These are phyloP conservation scores for Fusarium equiseti DNA, from an alignment of 2,329 filamentous ascomycete genomes.

Conservation along the genomic window DNA sequence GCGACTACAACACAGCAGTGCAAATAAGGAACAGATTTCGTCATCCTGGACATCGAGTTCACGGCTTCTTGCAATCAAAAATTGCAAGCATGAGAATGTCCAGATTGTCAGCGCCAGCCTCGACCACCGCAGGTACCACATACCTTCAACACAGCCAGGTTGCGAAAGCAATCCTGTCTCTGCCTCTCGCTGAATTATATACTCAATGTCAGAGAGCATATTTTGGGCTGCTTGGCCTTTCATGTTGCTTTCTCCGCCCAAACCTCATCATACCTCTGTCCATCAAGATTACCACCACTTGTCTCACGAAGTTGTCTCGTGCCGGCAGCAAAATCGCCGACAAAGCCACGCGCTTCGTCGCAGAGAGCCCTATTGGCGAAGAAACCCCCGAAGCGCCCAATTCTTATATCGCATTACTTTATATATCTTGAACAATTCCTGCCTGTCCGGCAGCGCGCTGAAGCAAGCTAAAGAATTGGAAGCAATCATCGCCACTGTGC, in stretches of 20 bases:
- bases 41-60: fast-evolving
- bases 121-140: not conserved
- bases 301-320: not conserved
- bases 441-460: not conserved
- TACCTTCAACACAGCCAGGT: not conserved
- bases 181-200: not conserved
- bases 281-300: not conserved
- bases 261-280: not conserved
- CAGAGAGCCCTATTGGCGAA: not conserved
- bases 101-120: not conserved
- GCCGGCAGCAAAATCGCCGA: not conserved
- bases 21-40: not conserved
- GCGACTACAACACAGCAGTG: not conserved
- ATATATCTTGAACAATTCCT: not conserved
- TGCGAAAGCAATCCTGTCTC: not conserved
- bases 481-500: not conserved
- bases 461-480: not conserved
- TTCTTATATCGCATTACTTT: not conserved
- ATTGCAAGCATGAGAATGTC: not conserved
- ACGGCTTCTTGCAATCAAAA: not conserved
- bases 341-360: not conserved
- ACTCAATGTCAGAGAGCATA: not conserved
- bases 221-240: not conserved
- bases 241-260: not conserved
- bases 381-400: fast-evolving